These are phyloP conservation scores for Debaryomyces maramus DNA, from an alignment of 805 yeast species.

Conservation along the genomic window DNA sequence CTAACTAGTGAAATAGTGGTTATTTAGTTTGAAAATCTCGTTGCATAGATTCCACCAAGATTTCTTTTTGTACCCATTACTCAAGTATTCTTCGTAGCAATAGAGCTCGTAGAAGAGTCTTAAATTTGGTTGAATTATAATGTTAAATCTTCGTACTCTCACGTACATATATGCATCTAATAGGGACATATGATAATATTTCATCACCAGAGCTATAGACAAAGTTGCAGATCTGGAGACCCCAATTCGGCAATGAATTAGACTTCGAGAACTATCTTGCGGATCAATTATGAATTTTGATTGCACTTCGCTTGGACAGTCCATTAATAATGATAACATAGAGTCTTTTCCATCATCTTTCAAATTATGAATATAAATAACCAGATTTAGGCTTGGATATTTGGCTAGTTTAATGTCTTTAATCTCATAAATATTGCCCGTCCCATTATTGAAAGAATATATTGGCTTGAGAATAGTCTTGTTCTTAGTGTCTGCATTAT, in stretches of 20 bases:
- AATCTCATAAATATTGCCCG: constrained; percentile 19
- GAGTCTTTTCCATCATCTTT: constrained; percentile 43
- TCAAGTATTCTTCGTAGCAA: constrained; percentile 26
- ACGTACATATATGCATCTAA: constrained; percentile 38
- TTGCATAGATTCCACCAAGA: constrained; percentile 32
- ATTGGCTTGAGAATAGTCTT: constrained; percentile 15
- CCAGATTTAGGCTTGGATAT: constrained; percentile 13
- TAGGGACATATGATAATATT: constrained; percentile 26
- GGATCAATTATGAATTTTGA: constrained; percentile 25
- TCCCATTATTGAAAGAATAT: constrained; percentile 18
- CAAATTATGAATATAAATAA: constrained; percentile 32
- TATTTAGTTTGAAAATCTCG: constrained; percentile 30
- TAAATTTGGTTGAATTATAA: constrained; percentile 44
- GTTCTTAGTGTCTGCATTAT: background rate
- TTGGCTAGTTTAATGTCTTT: constrained; percentile 7
- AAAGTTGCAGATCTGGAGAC: constrained; percentile 45
- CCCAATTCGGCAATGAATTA: constrained; percentile 43
- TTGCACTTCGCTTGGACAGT: constrained; percentile 31
- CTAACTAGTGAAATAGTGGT: constrained; percentile 16
- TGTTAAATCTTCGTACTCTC: constrained; percentile 39
- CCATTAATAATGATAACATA: constrained; percentile 25
- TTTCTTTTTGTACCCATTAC: constrained; percentile 13
- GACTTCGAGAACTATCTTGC: constrained; percentile 12
- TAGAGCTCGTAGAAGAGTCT: constrained; percentile 39
- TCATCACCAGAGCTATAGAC: constrained; percentile 40